phyloP scores from a whole-genome alignment of 768 basidiomycete species.

The Tricholoma hemisulphureum region DNA sequence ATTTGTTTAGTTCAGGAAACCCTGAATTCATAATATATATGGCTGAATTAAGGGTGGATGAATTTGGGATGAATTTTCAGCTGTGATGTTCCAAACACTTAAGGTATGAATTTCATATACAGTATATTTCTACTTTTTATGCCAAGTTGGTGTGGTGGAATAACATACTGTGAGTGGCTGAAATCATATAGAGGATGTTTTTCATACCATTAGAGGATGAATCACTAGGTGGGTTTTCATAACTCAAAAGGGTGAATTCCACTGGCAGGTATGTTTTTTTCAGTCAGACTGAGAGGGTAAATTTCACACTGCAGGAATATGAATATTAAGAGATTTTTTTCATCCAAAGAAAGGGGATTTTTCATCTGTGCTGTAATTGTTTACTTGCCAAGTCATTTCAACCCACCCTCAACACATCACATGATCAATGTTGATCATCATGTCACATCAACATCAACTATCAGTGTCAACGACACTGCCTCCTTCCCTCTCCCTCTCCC shows the following conservation, averaged over 20 bases:
- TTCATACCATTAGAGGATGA: background rate
- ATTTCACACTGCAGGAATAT: constrained; percentile 8
- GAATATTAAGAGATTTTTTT: constrained; percentile 3
- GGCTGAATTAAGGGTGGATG: no score
- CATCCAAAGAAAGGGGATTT: constrained; percentile 6
- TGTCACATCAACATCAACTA: constrained; percentile 6
- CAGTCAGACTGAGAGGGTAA: constrained; percentile 4
- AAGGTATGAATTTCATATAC: no score
- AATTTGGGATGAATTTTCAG: no score
- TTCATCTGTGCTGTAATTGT: background rate
- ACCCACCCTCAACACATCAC: background rate
- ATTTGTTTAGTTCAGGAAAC: no score
- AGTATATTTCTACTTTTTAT: no score
- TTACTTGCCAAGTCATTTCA: background rate
- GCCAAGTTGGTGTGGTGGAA: no score
- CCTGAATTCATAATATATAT: no score
- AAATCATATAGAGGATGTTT: no score
- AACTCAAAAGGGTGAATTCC: background rate
- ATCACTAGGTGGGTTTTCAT: background rate
- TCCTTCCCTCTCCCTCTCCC: background rate
- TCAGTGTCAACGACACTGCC: background rate
- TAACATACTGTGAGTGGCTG: no score
- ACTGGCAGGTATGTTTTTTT: no score
- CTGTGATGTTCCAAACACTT: no score
- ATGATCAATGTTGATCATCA: background rate